Percentiles rank a stretch among this genome's conserved stretches.
Conservation (phyloP, 148 eudicot species). For the Arbutus unedo region DNA sequence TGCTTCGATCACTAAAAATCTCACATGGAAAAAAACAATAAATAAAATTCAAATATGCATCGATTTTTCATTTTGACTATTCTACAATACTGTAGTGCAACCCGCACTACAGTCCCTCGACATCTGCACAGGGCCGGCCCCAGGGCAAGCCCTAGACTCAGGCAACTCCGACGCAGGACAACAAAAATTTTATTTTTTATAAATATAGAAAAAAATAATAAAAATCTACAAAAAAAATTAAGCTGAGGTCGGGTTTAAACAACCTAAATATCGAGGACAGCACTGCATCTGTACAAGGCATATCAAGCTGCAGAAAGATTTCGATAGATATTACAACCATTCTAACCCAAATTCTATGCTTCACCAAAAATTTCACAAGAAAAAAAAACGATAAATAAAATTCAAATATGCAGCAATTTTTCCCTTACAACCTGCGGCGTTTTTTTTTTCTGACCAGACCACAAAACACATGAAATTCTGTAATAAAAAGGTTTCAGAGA, state of each 20-base stretch:
- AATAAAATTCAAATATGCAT: not conserved
- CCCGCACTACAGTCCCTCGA: too few species aligned
- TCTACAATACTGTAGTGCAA: too few species aligned
- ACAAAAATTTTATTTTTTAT: too few species aligned
- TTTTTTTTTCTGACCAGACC: not conserved
- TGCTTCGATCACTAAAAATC: too few species aligned
- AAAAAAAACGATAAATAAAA: not conserved
- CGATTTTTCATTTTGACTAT: not conserved
- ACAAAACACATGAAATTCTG: not conserved
- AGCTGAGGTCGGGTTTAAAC: too few species aligned
- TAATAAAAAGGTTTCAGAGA: not conserved
- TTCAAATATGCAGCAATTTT: not conserved
- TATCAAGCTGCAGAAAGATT: not conserved
- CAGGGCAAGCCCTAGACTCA: too few species aligned
- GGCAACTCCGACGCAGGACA: too few species aligned
- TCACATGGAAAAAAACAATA: not conserved
- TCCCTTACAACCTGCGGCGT: not conserved
- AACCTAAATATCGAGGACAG: too few species aligned
- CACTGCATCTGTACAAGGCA: not conserved
- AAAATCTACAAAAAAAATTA: too few species aligned
- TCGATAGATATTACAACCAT: not conserved
- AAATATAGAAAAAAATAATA: too few species aligned
- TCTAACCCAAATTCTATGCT: too few species aligned
- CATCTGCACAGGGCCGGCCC: too few species aligned
- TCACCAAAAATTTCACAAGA: not conserved